phyloP scores from a whole-genome alignment of 2,329 filamentous ascomycete genomes.

The Nemania sp. region DNA sequence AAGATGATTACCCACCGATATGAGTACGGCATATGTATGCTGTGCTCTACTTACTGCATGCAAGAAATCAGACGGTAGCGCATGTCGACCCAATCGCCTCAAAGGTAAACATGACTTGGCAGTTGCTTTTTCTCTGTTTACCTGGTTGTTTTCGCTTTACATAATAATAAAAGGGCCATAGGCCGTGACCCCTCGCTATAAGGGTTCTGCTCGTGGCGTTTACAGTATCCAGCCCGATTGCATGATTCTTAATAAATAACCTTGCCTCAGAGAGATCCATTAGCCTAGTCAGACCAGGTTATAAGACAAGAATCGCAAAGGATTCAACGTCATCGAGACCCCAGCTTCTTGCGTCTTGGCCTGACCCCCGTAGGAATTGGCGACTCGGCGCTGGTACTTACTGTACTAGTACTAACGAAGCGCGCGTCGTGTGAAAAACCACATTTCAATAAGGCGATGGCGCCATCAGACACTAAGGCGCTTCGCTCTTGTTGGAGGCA shows the following conservation, averaged over 20 bases:
- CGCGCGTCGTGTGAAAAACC: not conserved
- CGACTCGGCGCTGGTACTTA: not conserved
- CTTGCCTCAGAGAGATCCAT: constrained; percentile 13
- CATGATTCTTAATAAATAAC: constrained; percentile 14
- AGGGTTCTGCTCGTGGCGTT: not conserved
- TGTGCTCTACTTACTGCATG: not conserved
- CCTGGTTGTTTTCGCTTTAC: constrained; percentile 11
- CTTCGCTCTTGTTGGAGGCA: not conserved
- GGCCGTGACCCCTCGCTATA: not conserved
- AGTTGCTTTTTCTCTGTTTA: constrained; percentile 18
- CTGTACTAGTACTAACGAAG: not conserved
- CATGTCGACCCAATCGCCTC: not conserved
- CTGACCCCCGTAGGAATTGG: constrained; percentile 10
- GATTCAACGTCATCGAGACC: constrained; percentile 21
- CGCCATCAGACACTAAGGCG: not conserved
- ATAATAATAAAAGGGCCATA: not conserved
- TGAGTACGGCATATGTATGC: not conserved
- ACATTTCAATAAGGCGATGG: not conserved
- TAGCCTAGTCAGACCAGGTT: constrained; percentile 11
- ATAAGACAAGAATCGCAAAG: constrained; percentile 6
- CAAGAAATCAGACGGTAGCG: not conserved
- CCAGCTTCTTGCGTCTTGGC: constrained; percentile 5
- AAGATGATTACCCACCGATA: constrained; percentile 11
- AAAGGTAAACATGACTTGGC: not conserved
- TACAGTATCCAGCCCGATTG: not conserved